Evolutionary conservation across 2,329 filamentous ascomycete genomes (phyloP).

Genomic region (Colletotrichum nymphaeae): DNA sequence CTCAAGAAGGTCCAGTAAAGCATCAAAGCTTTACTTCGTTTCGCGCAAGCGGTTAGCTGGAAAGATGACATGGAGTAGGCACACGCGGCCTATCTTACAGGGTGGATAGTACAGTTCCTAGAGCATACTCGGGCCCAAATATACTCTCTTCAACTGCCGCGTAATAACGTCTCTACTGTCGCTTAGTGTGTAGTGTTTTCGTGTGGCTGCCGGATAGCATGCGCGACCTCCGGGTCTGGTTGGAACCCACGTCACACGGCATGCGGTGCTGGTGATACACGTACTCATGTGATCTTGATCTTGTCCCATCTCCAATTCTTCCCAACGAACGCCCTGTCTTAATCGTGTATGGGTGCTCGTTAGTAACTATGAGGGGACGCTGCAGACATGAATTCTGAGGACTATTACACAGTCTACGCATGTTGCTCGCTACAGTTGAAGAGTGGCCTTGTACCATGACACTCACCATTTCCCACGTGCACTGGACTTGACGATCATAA

Average conservation of each 20-base stretch:
- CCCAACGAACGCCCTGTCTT: neutral
- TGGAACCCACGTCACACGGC: neutral
- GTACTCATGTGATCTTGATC: neutral
- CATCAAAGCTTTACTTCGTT: slow-evolving; percentile 44
- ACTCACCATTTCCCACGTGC: neutral
- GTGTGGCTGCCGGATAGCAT: neutral
- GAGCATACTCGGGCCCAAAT: neutral
- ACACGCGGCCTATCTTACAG: neutral
- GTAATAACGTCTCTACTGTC: neutral
- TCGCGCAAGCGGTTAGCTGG: neutral
- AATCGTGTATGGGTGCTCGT: neutral
- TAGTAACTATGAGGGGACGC: too few species aligned
- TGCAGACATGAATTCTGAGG: too few species aligned
- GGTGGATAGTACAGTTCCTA: neutral
- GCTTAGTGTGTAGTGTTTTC: neutral
- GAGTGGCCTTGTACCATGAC: neutral
- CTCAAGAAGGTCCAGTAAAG: slow-evolving; percentile 71
- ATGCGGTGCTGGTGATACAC: neutral
- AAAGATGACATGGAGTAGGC: neutral
- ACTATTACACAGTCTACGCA: neutral
- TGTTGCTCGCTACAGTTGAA: too few species aligned
- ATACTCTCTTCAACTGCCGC: neutral
- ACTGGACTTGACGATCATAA: neutral
- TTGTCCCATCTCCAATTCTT: neutral
- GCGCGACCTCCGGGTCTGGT: too few species aligned